Conservation (phyloP, 768 basidiomycete species). For the Pisolithus marmoratus region DNA sequence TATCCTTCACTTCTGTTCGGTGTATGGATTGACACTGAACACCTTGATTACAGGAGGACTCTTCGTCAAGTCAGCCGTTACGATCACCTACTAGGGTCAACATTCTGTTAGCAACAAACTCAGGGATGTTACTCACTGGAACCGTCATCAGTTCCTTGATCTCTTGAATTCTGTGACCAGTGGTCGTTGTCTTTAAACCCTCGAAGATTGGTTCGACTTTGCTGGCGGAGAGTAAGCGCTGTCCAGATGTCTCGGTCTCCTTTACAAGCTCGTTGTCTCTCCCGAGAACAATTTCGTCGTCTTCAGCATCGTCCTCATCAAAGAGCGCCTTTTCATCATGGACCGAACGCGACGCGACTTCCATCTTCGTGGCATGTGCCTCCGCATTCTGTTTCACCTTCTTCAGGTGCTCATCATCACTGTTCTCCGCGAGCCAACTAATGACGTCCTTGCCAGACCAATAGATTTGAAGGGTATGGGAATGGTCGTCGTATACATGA, state of each 20-base stretch:
- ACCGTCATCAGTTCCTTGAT: conserved; percentile 91
- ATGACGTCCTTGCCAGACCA: conserved; percentile 96
- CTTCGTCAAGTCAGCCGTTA: conserved; percentile 93
- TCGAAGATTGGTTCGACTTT: conserved; percentile 79
- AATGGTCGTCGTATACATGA: conserved; percentile 93
- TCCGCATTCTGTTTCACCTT: conserved; percentile 92
- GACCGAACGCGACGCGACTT: conserved; percentile 77
- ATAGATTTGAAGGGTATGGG: conserved; percentile 87
- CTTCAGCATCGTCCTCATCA: conserved; percentile 79
- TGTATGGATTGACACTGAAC: conserved; percentile 91
- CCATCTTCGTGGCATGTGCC: conserved; percentile 88
- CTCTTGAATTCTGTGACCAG: conserved; percentile 94
- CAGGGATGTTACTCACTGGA: conserved; percentile 52
- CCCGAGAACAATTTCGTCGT: conserved; percentile 77
- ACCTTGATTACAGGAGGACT: conserved; percentile 97
- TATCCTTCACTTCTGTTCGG: conserved; percentile 47
- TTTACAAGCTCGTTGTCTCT: conserved; percentile 39
- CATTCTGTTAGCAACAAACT: not conserved
- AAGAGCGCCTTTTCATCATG: conserved; percentile 86
- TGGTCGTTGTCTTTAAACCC: conserved; percentile 61
- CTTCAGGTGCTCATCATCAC: conserved; percentile 92
- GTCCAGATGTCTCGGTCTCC: conserved; percentile 61
- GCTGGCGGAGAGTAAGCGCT: conserved; percentile 70
- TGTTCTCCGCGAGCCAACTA: conserved; percentile 90
- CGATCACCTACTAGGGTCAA: conserved; percentile 62